These are phyloP conservation scores for Cladosporium sp. DNA, from an alignment of 2,329 filamentous ascomycete species.

Conservation along the genomic window DNA sequence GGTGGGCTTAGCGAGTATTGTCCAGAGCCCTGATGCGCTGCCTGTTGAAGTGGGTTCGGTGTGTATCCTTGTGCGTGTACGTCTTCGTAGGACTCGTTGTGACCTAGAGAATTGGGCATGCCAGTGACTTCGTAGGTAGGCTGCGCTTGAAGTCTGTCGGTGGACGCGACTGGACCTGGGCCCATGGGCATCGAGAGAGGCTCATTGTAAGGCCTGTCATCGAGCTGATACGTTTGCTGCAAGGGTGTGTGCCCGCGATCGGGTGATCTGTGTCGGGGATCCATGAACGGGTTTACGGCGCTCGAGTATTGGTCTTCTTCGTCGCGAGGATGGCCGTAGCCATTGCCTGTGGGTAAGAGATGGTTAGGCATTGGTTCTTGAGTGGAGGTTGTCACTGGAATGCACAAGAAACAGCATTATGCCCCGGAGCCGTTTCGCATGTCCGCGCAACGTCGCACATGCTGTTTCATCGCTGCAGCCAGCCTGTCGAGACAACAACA, in stretches of 20 bases:
- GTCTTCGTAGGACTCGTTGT: slow-evolving; percentile 61
- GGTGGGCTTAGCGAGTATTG: slow-evolving; percentile 72
- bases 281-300: slow-evolving; percentile 45
- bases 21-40: slow-evolving; percentile 45
- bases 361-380: slow-evolving; percentile 3
- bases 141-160: slow-evolving; percentile 78
- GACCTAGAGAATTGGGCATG: slow-evolving; percentile 62
- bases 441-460: slow-evolving; percentile 2
- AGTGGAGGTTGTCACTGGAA: slow-evolving; percentile 7
- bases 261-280: slow-evolving; percentile 55
- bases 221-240: slow-evolving; percentile 77
- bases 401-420: slow-evolving; percentile 1
- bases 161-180: slow-evolving; percentile 56
- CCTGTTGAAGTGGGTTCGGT: slow-evolving; percentile 43
- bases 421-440: not conserved
- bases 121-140: slow-evolving; percentile 77
- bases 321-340: slow-evolving; percentile 25
- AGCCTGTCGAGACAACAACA: not conserved
- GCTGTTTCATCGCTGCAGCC: not conserved
- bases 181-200: slow-evolving; percentile 71
- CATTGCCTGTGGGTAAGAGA: slow-evolving; percentile 19
- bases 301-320: slow-evolving; percentile 31
- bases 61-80: slow-evolving; percentile 46
- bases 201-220: slow-evolving; percentile 69
- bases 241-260: slow-evolving; percentile 73